These are phyloP conservation scores for Gomphus bonarii DNA, from an alignment of 1,284 basidiomycete species.

Conservation along the genomic window DNA sequence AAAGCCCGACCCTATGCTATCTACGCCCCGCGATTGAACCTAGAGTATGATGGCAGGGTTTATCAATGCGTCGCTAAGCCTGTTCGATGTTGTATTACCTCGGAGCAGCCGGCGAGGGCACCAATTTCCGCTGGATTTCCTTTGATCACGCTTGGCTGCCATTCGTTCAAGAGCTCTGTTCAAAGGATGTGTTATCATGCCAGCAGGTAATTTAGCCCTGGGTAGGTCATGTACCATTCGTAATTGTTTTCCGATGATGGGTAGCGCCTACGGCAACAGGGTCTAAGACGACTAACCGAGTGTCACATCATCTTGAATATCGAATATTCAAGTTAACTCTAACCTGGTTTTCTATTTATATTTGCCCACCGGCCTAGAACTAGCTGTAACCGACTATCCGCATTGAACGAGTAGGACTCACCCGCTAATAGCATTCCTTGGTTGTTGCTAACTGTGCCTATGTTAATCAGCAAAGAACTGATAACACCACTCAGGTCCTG, in stretches of 20 bases:
- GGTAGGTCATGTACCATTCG: conserved; percentile 29
- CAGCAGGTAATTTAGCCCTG: not conserved
- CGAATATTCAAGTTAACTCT: not conserved
- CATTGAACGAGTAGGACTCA: conserved; percentile 17
- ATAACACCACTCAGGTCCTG: conserved; percentile 64
- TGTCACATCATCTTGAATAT: not conserved
- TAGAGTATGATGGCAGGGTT: conserved; percentile 18
- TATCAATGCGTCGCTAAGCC: not conserved
- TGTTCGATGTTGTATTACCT: conserved; percentile 34
- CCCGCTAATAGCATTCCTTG: conserved; percentile 82
- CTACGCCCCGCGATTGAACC: conserved; percentile 82
- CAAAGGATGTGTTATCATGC: not conserved
- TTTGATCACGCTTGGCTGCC: conserved; percentile 90
- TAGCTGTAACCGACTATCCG: not conserved
- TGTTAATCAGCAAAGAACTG: conserved; percentile 77
- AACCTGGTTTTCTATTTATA: conserved; percentile 52
- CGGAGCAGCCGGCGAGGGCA: conserved; percentile 61
- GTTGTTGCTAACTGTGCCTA: conserved; percentile 75
- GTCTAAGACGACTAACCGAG: conserved; percentile 62
- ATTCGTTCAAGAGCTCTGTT: conserved; percentile 67
- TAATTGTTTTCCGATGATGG: conserved; percentile 51
- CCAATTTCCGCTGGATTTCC: conserved; percentile 92
- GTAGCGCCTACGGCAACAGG: conserved; percentile 92
- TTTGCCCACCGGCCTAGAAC: conserved; percentile 53
- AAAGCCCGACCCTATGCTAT: conserved; percentile 72